Conservation (phyloP, 2,329 filamentous ascomycete species). For the Phyllosticta citrichinensis region DNA sequence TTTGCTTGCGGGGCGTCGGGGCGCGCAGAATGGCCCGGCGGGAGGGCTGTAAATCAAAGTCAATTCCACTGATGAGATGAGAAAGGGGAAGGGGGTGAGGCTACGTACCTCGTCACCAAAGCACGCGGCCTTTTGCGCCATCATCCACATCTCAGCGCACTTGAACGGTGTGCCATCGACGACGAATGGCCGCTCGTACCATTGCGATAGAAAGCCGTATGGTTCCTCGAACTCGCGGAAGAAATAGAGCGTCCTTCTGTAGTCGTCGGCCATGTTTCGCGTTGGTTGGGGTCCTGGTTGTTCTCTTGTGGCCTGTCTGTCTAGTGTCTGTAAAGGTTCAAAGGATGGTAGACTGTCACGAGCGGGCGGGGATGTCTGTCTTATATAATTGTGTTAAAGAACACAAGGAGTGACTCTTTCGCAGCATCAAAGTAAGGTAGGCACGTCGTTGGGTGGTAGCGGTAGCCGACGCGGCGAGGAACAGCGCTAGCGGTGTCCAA, state of each 20-base stretch:
- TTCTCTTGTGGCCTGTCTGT: background rate
- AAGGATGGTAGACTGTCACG: too few relatives aligned
- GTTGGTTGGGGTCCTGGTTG: too few relatives aligned
- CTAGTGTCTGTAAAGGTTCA: too few relatives aligned
- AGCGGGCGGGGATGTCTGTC: too few relatives aligned
- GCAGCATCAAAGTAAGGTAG: too few relatives aligned
- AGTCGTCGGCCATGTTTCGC: background rate
- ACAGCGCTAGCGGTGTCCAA: background rate
- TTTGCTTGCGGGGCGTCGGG: conserved; percentile 38
- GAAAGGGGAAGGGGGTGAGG: background rate
- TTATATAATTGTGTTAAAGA: too few relatives aligned
- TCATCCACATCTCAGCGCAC: conserved; percentile 40
- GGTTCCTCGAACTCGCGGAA: conserved; percentile 32
- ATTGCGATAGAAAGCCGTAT: conserved; percentile 53
- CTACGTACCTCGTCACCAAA: conserved; percentile 31
- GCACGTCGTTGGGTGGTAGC: too few relatives aligned
- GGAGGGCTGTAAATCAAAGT: background rate
- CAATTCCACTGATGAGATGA: background rate
- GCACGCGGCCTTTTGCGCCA: conserved; percentile 34
- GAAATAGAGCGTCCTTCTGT: conserved; percentile 20
- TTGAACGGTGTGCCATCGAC: conserved; percentile 25
- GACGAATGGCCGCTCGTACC: conserved; percentile 45
- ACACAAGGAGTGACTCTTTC: too few relatives aligned
- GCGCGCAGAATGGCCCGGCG: conserved; percentile 37
- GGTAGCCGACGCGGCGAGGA: too few relatives aligned